These are phyloP conservation scores for Lasiodiplodia hormozganensis DNA, from an alignment of 2,329 filamentous ascomycete genomes.

Conservation along the genomic window DNA sequence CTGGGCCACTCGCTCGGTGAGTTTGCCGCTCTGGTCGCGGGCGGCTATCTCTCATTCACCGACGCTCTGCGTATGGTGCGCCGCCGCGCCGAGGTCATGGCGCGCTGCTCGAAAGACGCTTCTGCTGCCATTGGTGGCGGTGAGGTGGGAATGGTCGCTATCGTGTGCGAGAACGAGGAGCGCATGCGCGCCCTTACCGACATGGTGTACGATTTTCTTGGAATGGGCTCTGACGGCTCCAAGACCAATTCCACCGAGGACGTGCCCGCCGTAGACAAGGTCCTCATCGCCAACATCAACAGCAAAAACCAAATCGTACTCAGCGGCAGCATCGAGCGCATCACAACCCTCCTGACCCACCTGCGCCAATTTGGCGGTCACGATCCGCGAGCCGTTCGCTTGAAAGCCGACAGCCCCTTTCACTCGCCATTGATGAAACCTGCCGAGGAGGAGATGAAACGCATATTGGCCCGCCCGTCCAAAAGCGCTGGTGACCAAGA, in stretches of 20 bases:
- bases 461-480: slow-evolving; percentile 63
- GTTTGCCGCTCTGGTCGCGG: slow-evolving; percentile 88
- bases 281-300: slow-evolving; percentile 92
- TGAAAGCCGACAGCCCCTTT: slow-evolving; percentile 89
- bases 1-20: slow-evolving; percentile 92
- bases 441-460: slow-evolving; percentile 75
- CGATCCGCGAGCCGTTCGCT: slow-evolving; percentile 83
- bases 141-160: slow-evolving; percentile 92
- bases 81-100: slow-evolving; percentile 82
- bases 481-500: slow-evolving; percentile 66
- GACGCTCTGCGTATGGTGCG: slow-evolving; percentile 81
- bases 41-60: slow-evolving; percentile 77
- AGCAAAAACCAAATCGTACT: slow-evolving; percentile 96
- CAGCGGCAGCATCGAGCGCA: slow-evolving; percentile 83
- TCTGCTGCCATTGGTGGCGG: slow-evolving; percentile 69
- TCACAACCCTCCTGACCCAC: slow-evolving; percentile 81
- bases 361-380: slow-evolving; percentile 89
- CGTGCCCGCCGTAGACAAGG: slow-evolving; percentile 80
- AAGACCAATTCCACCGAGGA: slow-evolving; percentile 73
- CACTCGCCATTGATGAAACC: slow-evolving; percentile 92
- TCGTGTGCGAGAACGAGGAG: slow-evolving; percentile 80
- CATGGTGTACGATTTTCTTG: slow-evolving; percentile 80
- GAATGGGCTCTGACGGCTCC: slow-evolving; percentile 68
- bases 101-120: slow-evolving; percentile 73
- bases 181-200: slow-evolving; percentile 73